Conservation (phyloP, 2,329 filamentous ascomycete genomes). For the Venturia nashicola region DNA sequence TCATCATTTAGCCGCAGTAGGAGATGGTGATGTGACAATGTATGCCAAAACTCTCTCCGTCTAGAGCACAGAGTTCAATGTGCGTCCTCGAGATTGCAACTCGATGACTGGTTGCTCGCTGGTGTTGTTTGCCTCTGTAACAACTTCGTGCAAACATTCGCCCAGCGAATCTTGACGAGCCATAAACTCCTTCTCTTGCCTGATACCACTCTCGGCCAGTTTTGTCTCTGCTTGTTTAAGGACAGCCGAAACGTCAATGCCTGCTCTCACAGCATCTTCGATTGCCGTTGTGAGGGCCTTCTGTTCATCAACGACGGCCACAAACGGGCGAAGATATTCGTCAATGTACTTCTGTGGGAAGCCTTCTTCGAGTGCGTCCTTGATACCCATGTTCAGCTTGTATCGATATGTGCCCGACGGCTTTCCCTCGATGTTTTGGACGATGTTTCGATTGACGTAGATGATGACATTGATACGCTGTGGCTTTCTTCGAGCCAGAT, state of each 20-base stretch:
- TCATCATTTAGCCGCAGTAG: neutral
- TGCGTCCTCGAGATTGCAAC: neutral
- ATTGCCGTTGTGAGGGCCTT: conserved; percentile 2
- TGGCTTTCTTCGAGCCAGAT: conserved; percentile 17
- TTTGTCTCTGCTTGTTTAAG: conserved; percentile 4
- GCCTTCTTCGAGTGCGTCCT: conserved; percentile 42
- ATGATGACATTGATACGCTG: conserved; percentile 32
- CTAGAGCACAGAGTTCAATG: neutral
- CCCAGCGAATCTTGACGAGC: neutral
- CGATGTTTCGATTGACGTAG: conserved; percentile 43
- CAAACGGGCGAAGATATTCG: conserved; percentile 6
- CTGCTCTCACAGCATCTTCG: conserved; percentile 3
- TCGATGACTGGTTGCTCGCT: neutral
- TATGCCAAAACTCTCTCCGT: neutral
- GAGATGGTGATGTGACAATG: no score
- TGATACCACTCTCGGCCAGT: conserved; percentile 2
- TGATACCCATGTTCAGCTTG: conserved; percentile 52
- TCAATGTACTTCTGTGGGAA: conserved; percentile 43
- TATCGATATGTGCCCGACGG: conserved; percentile 41
- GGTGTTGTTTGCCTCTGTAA: conserved; percentile 97
- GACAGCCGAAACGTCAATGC: conserved; percentile 5
- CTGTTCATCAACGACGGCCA: conserved; percentile 6
- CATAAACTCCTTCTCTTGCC: neutral
- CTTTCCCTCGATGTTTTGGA: conserved; percentile 27
- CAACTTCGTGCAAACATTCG: conserved; percentile 74